Base-by-base conservation (phyloP, 306 rosid species). In the Morella rubra region DNA sequence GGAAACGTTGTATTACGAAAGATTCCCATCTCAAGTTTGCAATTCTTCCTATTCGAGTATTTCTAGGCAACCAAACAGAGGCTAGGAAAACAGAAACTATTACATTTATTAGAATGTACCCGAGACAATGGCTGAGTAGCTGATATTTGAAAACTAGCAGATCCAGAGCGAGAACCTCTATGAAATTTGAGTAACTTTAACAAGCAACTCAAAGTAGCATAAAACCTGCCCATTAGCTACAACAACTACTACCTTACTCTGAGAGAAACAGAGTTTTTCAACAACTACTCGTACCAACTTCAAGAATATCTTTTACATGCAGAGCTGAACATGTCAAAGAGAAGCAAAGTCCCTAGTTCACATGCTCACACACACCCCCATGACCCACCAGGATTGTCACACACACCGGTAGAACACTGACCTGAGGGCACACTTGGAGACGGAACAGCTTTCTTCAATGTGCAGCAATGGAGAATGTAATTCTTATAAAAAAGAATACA, bases 231-330 rank as follows among this genome's bases (percentile, higher is more conserved):
- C 68, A 75, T 69, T 84, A 76, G 81, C 88, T 84, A 86, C 85
- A 91, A 73, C 68, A 44, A 80, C 89, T 49, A 77, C 84, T 42
- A 69, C 72, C 72, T 49, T 49, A 78, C 71, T 41, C 24, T 7
- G 60, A 64, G 65, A 77, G 73, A 49, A 47, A 20, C 51, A 64
- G 74, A 14, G 41, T 44, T 73, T 80, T 79, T 81, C 85, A 46
- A 78, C 82, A 87, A 87, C 96, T 66, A 88, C 89, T 84, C 73
- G 13, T 76, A 87, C 91, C 81, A 84, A 90, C 89, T 12, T 46
- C 12, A 5, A 64, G 60, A 80, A 81, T 79, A 87, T 5, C 59
- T 51, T 72, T 16, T 53, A 59, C 61, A 20, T 77, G 58, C 69
- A 77, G 70, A 76, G 82, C 8, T 73, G 44, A 81, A 69, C 47